Conservation (phyloP, 768 basidiomycete species). For the Podaxis sp. region DNA sequence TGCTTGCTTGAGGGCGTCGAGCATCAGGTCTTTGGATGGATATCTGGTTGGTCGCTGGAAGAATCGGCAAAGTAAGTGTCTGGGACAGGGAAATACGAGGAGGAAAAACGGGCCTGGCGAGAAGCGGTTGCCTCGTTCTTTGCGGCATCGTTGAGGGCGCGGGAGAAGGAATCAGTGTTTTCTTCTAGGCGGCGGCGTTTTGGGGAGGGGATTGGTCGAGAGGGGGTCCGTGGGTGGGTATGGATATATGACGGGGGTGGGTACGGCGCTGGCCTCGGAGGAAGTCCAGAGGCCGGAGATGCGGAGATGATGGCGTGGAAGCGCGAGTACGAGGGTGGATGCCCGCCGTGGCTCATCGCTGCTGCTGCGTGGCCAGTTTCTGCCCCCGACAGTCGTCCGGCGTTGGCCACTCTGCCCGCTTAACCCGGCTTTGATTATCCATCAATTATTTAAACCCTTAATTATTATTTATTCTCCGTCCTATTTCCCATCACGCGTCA, state of each 20-base stretch:
- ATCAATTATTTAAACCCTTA: not conserved
- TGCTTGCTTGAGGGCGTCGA: slow-evolving; percentile 31
- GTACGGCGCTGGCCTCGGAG: slow-evolving; percentile 17
- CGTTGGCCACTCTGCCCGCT: no score
- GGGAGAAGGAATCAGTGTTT: slow-evolving; percentile 1
- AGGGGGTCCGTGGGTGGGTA: slow-evolving; percentile 11
- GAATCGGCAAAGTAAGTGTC: slow-evolving; percentile 8
- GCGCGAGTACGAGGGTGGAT: slow-evolving; percentile 21
- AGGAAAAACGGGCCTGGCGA: slow-evolving; percentile 20
- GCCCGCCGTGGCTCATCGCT: no score
- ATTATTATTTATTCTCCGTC: not conserved
- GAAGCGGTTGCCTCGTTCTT: slow-evolving; percentile 11
- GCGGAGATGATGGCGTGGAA: slow-evolving; percentile 36
- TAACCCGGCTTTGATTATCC: no score
- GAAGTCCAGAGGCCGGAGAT: slow-evolving; percentile 25
- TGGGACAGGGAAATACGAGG: not conserved
- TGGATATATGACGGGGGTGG: slow-evolving; percentile 18
- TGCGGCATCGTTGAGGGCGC: not conserved
- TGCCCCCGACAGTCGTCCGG: no score
- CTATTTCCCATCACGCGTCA: not conserved
- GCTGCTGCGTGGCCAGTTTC: no score
- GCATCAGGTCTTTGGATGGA: slow-evolving; percentile 29
- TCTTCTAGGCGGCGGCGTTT: not conserved
- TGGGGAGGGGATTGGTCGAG: slow-evolving; percentile 16
- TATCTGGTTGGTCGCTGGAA: slow-evolving; percentile 30